These are phyloP conservation scores for Sherardia arvensis DNA, from an alignment of 257 asterid genomes.

Conservation along the genomic window DNA sequence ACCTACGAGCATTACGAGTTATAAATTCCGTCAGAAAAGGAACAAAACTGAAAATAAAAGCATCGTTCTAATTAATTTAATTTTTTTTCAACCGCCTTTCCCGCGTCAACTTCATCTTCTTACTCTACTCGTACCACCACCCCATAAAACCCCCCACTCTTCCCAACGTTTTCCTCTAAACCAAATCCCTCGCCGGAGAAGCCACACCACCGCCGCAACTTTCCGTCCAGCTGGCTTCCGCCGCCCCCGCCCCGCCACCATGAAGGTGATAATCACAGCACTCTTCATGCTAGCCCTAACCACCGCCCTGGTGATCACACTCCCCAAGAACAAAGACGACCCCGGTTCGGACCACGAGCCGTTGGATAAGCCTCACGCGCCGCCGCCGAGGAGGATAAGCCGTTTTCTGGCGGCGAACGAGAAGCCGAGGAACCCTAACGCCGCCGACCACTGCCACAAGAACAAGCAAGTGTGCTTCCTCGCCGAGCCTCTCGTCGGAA, in stretches of 20 bases:
- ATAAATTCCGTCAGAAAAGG: not conserved
- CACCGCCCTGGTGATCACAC: conserved; percentile 20
- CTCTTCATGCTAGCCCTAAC: conserved; percentile 30
- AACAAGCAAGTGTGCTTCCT: conserved; percentile 20
- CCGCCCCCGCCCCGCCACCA: conserved; percentile 7
- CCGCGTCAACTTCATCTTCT: conserved; percentile 16
- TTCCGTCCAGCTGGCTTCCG: not conserved
- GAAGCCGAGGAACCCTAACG: conserved; percentile 16
- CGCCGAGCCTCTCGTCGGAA: conserved; percentile 8
- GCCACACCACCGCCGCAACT: not conserved
- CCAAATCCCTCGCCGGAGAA: not conserved
- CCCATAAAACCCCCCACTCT: conserved; percentile 5
- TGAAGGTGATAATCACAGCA: conserved; percentile 26
- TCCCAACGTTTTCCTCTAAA: conserved; percentile 2
- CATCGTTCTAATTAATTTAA: not conserved
- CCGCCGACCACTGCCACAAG: conserved; percentile 24
- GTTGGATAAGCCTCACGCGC: too few species aligned
- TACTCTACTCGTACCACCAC: not conserved
- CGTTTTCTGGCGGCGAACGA: conserved; percentile 23
- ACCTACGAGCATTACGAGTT: not conserved
- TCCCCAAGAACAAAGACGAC: not conserved
- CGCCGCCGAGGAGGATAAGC: conserved; percentile 13
- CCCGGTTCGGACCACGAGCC: not conserved
- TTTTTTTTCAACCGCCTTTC: not conserved
- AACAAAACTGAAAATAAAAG: not conserved